Conservation (phyloP, 164 flowering plant species). For the Vitis labrusca region DNA sequence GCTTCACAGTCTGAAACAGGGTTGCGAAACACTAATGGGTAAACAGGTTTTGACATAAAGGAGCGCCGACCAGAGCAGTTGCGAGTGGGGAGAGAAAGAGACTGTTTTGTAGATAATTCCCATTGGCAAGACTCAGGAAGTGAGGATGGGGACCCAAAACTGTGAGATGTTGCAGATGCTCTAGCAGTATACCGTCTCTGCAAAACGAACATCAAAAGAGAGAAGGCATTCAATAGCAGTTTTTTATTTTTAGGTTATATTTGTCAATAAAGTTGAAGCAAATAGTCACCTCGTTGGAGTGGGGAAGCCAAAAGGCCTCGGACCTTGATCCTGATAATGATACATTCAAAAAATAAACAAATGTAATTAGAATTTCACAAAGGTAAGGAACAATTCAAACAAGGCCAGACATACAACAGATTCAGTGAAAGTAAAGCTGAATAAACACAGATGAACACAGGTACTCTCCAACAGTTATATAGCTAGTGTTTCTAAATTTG, state of each 20-base stretch:
- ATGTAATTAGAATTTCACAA: neutral
- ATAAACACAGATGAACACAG: no score
- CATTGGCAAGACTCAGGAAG: constrained; percentile 38
- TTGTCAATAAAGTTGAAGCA: neutral
- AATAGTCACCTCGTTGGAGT: constrained; percentile 29
- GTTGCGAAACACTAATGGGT: constrained; percentile 41
- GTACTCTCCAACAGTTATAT: no score
- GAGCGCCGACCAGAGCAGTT: constrained; percentile 35
- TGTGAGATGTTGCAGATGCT: constrained; percentile 30
- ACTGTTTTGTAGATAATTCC: constrained; percentile 35
- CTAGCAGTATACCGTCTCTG: constrained; percentile 27
- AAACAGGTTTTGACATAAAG: constrained; percentile 47
- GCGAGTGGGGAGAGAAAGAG: constrained; percentile 20
- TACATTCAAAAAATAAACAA: neutral
- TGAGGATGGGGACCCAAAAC: constrained; percentile 39
- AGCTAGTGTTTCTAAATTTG: no score
- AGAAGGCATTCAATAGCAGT: neutral
- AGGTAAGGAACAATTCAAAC: no score
- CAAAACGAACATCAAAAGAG: constrained; percentile 8
- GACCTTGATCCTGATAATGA: constrained; percentile 33
- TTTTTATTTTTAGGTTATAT: no score
- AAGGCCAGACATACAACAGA: no score
- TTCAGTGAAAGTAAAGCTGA: no score
- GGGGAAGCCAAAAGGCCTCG: constrained; percentile 25
- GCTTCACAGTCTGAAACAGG: constrained; percentile 41